Conservation (phyloP, 345 rosid genomes). For the Heritiera littoralis region DNA sequence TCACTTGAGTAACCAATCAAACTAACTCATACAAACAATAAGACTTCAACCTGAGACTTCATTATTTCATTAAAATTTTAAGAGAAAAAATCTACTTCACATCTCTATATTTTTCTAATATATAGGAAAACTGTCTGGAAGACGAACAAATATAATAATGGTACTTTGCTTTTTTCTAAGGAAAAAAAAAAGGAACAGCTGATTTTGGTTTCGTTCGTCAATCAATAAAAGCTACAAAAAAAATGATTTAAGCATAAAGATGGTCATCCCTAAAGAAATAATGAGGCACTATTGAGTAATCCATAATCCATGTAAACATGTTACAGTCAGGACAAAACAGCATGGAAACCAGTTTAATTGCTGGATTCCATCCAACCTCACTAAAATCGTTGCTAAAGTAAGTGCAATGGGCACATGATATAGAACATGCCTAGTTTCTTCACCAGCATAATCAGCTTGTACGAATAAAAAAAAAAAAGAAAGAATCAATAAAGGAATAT, state of each 20-base stretch:
- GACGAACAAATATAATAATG: neutral
- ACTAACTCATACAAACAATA: too few relatives aligned
- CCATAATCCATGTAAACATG: neutral
- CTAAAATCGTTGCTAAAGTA: conserved; percentile 8
- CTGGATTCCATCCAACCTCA: neutral
- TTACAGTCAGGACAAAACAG: neutral
- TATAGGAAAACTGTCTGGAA: neutral
- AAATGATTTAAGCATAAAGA: neutral
- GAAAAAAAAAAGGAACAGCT: neutral
- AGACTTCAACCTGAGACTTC: too few relatives aligned
- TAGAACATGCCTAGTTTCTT: neutral
- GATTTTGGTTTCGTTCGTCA: neutral
- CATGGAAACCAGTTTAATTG: neutral
- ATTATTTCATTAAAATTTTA: too few relatives aligned
- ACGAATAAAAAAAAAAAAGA: neutral
- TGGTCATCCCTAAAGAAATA: neutral
- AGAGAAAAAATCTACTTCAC: neutral
- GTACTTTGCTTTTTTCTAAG: too few relatives aligned
- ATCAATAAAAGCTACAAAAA: neutral
- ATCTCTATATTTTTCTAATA: too few relatives aligned
- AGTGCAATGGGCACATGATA: conserved; percentile 3
- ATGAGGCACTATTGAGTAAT: neutral
- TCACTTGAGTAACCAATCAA: too few relatives aligned
- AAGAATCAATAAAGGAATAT: conserved; percentile 32
- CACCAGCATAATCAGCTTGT: neutral